Evolutionary conservation across 257 asterid species (phyloP), one percentile per base, ranked within the genome.

Genomic region (Nicotiana tabacum): DNA sequence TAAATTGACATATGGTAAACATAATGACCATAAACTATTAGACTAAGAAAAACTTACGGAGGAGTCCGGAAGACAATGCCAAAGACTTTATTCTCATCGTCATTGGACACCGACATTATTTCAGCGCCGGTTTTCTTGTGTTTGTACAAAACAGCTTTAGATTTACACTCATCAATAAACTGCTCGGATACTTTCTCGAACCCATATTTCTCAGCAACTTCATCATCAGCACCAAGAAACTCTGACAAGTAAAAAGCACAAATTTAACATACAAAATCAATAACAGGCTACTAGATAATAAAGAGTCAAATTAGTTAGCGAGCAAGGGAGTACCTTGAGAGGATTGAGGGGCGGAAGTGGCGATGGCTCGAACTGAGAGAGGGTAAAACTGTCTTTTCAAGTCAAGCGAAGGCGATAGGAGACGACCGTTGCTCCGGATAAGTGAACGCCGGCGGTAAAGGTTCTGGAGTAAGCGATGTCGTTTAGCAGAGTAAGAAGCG

Each of bases 51-150:
- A 48, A 83, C 99, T 90, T 89, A 96, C 99, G 98, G 98, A 82
- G 99, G 99, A 17, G 97, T 94, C 78, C 97, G 89, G 84, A 96
- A 91, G 81, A 96, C 99, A 86, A 96, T 91, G 83, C 98, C 99
- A 27, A 96, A 96, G 56, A 93, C 97, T 85, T 96, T 96, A 84
- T 96, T 96, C 95, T 96, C 99, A 16, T 96, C 99, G 7, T 96
- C 98, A 79, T 94, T 96, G 18, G 93, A 91, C 35, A 96, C 93
- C 0, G 99, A 94, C 98, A 96, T 96, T 78, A 96, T 87, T 89
- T 96, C 97, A 3, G 99, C 96, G 9, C 98, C 99, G 4, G 98
- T 96, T 91, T 96, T 94, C 87, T 92, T 94, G 85, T 96, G 99
- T 90, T 96, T 96, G 83, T 94, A 94, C 89, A 94, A 82, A 81